Conservation (phyloP, 108 stramenopile species). For the Mediolabrus comicus region DNA sequence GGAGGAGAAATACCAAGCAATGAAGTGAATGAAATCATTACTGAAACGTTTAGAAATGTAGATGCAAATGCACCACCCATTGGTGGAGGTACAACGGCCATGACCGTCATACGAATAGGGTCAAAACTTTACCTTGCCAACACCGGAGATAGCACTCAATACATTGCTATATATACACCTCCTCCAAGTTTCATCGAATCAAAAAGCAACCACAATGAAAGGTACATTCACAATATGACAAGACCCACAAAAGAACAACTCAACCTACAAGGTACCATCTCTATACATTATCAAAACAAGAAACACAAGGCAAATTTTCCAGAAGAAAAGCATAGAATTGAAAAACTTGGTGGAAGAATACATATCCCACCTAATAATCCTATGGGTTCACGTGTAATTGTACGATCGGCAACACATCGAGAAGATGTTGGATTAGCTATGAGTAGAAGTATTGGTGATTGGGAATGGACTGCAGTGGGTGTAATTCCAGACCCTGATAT, state of each 20-base stretch:
- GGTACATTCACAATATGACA: conserved; percentile 2
- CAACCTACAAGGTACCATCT: conserved; percentile 32
- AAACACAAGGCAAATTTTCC: conserved; percentile 64
- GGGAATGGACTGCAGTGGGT: conserved; percentile 59
- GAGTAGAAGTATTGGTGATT: conserved; percentile 75
- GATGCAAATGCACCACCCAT: conserved; percentile 47
- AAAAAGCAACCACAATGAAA: background rate
- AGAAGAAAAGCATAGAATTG: conserved; percentile 63
- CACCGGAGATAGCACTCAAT: conserved; percentile 64
- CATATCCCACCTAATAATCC: conserved; percentile 50
- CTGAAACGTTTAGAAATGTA: conserved; percentile 56
- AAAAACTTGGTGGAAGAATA: conserved; percentile 58
- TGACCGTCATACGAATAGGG: conserved; percentile 48
- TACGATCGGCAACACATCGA: conserved; percentile 20
- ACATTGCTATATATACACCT: conserved; percentile 44
- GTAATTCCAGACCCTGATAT: conserved; percentile 74
- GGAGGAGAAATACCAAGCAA: conserved; percentile 56
- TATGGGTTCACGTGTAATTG: conserved; percentile 53
- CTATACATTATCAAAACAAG: conserved; percentile 37
- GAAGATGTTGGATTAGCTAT: conserved; percentile 72
- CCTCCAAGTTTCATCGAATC: conserved; percentile 6
- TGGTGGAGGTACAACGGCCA: conserved; percentile 69
- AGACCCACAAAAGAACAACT: conserved; percentile 3
- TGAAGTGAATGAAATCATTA: conserved; percentile 28
- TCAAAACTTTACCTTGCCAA: conserved; percentile 67